phyloP scores from a whole-genome alignment of 139 green algal genomes.

The Diplosphaera chodatii region DNA sequence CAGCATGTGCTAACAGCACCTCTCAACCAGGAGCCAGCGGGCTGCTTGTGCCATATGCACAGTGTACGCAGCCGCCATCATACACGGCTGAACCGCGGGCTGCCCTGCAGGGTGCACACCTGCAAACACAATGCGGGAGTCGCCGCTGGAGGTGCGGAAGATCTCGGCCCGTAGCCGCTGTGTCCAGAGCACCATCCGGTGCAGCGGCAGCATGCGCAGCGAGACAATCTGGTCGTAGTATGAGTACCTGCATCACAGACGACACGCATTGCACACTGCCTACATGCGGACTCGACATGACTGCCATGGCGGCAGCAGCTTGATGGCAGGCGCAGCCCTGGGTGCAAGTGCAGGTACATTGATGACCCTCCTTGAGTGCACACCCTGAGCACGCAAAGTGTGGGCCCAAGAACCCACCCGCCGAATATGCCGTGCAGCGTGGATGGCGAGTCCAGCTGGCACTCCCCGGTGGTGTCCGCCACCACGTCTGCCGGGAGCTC shows the following conservation, averaged over 20 bases:
- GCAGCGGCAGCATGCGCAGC: neutral
- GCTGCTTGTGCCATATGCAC: too few relatives aligned
- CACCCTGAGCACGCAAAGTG: too few relatives aligned
- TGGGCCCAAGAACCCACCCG: too few relatives aligned
- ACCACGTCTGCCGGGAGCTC: neutral
- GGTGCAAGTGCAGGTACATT: too few relatives aligned
- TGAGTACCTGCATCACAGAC: neutral
- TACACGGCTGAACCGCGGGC: too few relatives aligned
- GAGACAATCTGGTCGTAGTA: neutral
- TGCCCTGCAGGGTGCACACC: neutral
- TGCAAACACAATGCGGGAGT: neutral
- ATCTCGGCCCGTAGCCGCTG: neutral
- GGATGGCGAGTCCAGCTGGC: neutral
- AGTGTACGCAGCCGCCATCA: too few relatives aligned
- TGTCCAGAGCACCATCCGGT: neutral
- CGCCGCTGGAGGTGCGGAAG: neutral
- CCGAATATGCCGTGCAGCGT: neutral
- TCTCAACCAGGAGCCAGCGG: too few relatives aligned
- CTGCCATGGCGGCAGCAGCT: too few relatives aligned
- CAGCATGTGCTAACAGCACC: neutral
- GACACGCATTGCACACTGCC: neutral
- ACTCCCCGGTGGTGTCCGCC: neutral
- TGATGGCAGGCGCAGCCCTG: too few relatives aligned
- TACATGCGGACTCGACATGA: neutral
- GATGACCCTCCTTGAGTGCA: too few relatives aligned